Evolutionary conservation across 805 yeast species (phyloP).

Genomic region (Monosporozyma aquatica): DNA sequence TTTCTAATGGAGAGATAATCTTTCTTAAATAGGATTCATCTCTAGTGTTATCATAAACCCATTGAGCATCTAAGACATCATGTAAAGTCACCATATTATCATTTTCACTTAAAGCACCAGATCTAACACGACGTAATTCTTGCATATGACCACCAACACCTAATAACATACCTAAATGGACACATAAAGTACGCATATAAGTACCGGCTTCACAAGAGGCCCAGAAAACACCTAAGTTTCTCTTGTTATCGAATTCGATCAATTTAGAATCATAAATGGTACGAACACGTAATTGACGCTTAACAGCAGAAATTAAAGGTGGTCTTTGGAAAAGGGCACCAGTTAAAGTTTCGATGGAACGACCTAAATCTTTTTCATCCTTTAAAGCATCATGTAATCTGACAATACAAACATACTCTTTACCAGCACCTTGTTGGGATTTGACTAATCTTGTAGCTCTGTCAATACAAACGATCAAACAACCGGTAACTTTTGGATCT

Average conservation of each 20-base stretch:
- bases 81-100: constrained; percentile 93
- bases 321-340: constrained; percentile 99
- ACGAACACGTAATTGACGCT: constrained; percentile 96
- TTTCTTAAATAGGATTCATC: constrained; percentile 94
- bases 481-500: constrained; percentile 98
- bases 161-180: constrained; percentile 93
- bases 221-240: constrained; percentile 98
- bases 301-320: constrained; percentile 96
- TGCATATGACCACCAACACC: constrained; percentile 99
- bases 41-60: constrained; percentile 93
- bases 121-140: constrained; percentile 97
- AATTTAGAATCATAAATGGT: constrained; percentile 94
- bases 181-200: constrained; percentile 98
- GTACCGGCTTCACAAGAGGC: constrained; percentile 99
- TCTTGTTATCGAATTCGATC: constrained; percentile 88
- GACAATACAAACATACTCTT: constrained; percentile 96
- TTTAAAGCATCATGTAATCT: constrained; percentile 89
- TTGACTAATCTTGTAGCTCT: constrained; percentile 97
- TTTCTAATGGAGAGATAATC: constrained; percentile 89
- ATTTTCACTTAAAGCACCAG: constrained; percentile 87
- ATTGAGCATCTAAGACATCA: constrained; percentile 97
- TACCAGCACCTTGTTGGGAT: constrained; percentile 99
- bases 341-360: constrained; percentile 85
- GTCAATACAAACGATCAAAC: constrained; percentile 95
- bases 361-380: constrained; percentile 81